Base-by-base conservation (phyloP, 2,329 filamentous ascomycete species). In the Lasiodiplodia theobromae region DNA sequence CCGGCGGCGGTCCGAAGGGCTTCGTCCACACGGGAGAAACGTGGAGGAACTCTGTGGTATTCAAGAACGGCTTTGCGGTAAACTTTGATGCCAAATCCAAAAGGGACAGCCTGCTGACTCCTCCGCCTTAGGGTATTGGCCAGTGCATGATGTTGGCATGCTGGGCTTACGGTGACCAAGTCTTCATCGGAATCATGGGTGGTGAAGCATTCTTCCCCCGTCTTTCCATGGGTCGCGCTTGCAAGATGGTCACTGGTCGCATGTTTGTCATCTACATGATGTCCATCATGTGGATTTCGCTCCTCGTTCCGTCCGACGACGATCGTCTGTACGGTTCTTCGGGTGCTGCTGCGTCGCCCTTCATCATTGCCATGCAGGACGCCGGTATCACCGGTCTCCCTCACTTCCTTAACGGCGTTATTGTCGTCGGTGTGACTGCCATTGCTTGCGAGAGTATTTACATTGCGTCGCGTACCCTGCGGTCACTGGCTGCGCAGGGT, bases 101-200 rank as follows among this genome's bases (percentile, higher is more conserved):
- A 18, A 40, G 12, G 12, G 12, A 28, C 8, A 28, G 8, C 5
- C 4, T 28, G 16, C 60, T 64, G n/a, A 64, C 18, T 2, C 21
- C 14, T 18, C 37, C 7, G 37, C 28, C 3, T 51, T n/a, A 67
- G 65, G 66, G 66, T 12, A 62, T 68, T 38, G 66, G 44, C 7
- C 54, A 68, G 18, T 51, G 44, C 18, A 62, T 68, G 66, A 44
- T 68, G 66, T n/a, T 68, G n/a, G 56, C 66, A 8, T 63, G 54
- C 66, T 68, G 66, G 66, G 66, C 66, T 18, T 62, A 76, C 60
- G 77, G 77, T 28, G 72, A 78, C 66, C 76, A 79, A 40, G 73
- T 75, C 56, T 82, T 81, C 67, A 79, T 80, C 47, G 80, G 80
- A 16, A 77, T 80, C 18, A 76, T 79, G 3, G 80, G 80, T 6